Percentiles rank a stretch among this genome's conserved stretches.
These are phyloP conservation scores for Gynostemma pentaphyllum DNA, from an alignment of 306 rosid genomes.

Conservation along the genomic window DNA sequence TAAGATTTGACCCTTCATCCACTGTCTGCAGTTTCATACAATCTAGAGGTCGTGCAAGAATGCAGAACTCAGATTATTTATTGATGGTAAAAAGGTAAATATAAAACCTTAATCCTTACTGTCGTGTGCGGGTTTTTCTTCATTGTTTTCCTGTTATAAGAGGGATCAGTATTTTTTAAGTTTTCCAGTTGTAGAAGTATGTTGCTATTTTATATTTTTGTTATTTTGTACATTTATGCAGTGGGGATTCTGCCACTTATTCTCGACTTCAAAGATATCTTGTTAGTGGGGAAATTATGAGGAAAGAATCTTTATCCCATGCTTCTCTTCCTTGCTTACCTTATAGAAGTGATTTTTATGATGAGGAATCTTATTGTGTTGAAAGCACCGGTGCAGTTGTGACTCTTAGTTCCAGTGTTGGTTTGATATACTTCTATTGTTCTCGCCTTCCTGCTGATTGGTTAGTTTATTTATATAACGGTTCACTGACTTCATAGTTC, in stretches of 20 bases:
- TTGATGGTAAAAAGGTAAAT: slow-evolving; percentile 65
- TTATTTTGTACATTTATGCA: slow-evolving; percentile 21
- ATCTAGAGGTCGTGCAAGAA: slow-evolving; percentile 89
- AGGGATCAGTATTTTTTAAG: not conserved
- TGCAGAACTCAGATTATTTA: slow-evolving; percentile 57
- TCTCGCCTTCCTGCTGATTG: slow-evolving; percentile 84
- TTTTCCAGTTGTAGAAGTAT: not conserved
- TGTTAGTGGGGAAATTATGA: slow-evolving; percentile 50
- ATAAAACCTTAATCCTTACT: not conserved
- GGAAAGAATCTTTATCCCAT: slow-evolving; percentile 49
- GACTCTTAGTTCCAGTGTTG: slow-evolving; percentile 58
- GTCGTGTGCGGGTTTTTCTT: not conserved
- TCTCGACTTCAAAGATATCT: slow-evolving; percentile 59
- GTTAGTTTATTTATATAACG: slow-evolving; percentile 27
- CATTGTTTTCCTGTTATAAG: not conserved
- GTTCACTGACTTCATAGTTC: slow-evolving; percentile 1
- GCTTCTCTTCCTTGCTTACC: slow-evolving; percentile 46
- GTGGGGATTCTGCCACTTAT: slow-evolving; percentile 45
- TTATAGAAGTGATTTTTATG: slow-evolving; percentile 29
- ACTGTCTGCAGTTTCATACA: slow-evolving; percentile 86
- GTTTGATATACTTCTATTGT: slow-evolving; percentile 58
- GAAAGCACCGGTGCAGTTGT: slow-evolving; percentile 63
- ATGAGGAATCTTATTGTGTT: slow-evolving; percentile 38
- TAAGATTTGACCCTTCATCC: slow-evolving; percentile 76
- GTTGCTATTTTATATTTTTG: not conserved